Base-by-base conservation (phyloP, 306 rosid genomes). In the Prunus kanzakura region DNA sequence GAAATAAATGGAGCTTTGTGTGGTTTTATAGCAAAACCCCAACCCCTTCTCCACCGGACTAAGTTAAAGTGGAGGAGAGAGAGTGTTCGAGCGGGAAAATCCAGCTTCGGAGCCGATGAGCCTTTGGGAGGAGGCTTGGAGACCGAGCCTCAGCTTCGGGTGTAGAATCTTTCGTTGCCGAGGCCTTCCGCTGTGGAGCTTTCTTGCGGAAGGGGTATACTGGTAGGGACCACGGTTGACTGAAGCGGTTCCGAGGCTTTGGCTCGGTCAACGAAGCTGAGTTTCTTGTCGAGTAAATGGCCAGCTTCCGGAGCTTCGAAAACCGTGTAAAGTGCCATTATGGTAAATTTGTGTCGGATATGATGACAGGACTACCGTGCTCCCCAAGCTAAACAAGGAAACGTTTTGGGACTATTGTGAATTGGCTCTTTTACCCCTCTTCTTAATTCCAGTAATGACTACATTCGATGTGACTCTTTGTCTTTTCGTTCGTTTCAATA, bases 11-110 rank as follows among this genome's bases (percentile, higher is more conserved):
- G 54, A 1, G 64, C 2, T 49, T 50, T 30, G 71, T 11, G 63
- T 30, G 64, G 30, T n/a, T 68, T 14, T 47, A 47, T 16, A 23
- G 58, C 14, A 14, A 12, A 27, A 78, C 76, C 70, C 30, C 47
- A 3, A 6, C 57, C 52, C 30, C 27, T 78, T 71, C 85, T 76
- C 65, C 77, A 79, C 75, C 47, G 41, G 74, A 69, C 14, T 67
- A 76, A 83, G 87, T 52, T 64, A 66, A 76, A 69, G 49, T 13
- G 41, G 27, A 66, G 43, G 64, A n/a, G 78, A 65, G 75, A 6
- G 55, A 8, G 2, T 69, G 76, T 27, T 72, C 60, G 90, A 84
- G 98, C 93, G 98, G 98, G 95, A 93, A 93, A 79, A 72, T 64
- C 76, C 69, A 43, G 66, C 72, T 55, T 7, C 30, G 69, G 70